Evolutionary conservation across 305 asterid genomes (phyloP), one percentile per base, ranked within the genome.

Genomic region (Euphrasia arctica): DNA sequence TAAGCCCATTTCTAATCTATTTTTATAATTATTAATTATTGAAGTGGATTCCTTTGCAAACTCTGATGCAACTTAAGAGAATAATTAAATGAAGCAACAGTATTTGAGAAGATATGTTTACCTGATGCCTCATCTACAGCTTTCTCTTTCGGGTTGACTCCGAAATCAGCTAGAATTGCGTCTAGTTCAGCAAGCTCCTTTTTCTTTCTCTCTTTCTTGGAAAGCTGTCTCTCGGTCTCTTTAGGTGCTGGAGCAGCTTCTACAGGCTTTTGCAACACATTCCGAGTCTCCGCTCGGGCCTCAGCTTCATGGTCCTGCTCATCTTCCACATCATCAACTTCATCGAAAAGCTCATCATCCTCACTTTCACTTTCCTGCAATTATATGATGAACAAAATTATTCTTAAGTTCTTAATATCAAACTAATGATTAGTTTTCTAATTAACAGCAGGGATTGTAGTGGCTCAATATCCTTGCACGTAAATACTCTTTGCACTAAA

Each of bases 131-230:
- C 76, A 48, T 84, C 85, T 63, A 82, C 84, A 12, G 79, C 79
- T 68, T 76, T 86, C 71, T 89, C 90, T 70, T 72, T 85, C 0
- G 70, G 79, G 66, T 75, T 76, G 42, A 80, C 80, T 57, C 95
- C 95, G 63, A 93, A 86, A 79, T 93, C 89, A 74, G 97, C 97
- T 64, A 93, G 78, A 72, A 90, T 82, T 12, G 90, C 95, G 70
- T 93, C 98, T 66, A 93, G 82, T 69, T 93, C 98, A 15, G 94
- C 98, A 62, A 93, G 92, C 79, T 93, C 97, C 80, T 93, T 90
- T 71, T 90, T 93, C 88, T 76, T 84, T 68, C 78, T 76, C 80
- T 90, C 97, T 78, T 93, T 90, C 95, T 93, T 93, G 3, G 98
- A 90, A 29, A 93, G 84, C 76, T 93, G 97, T 74, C 95, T 83